phyloP scores from a whole-genome alignment of 2,329 filamentous ascomycete species.

The Nemania diffusa region DNA sequence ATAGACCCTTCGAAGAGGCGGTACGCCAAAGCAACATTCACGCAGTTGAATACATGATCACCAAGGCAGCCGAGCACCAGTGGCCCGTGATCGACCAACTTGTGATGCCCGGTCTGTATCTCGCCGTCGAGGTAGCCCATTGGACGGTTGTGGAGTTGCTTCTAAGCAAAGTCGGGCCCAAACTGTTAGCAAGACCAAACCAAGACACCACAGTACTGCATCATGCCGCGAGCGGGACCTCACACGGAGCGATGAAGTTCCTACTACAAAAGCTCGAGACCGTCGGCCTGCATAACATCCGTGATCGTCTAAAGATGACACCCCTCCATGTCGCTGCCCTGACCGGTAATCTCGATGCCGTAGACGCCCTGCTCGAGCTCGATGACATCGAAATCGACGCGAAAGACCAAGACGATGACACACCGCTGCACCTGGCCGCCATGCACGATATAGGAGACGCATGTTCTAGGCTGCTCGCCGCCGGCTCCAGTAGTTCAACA shows the following conservation, averaged over 20 bases:
- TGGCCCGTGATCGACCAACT: slow-evolving; percentile 19
- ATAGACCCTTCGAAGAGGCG: slow-evolving; percentile 24
- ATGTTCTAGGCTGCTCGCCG: slow-evolving; percentile 11
- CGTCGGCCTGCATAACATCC: slow-evolving; percentile 11
- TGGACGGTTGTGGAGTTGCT: slow-evolving; percentile 20
- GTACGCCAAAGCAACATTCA: slow-evolving; percentile 25
- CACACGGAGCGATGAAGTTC: slow-evolving; percentile 20
- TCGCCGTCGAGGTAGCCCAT: slow-evolving; percentile 25
- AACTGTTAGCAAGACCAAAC: slow-evolving; percentile 6
- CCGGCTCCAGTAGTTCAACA: not conserved
- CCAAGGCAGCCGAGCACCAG: slow-evolving; percentile 11
- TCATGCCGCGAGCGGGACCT: slow-evolving; percentile 23
- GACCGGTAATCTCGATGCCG: slow-evolving; percentile 19
- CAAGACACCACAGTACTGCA: slow-evolving; percentile 19
- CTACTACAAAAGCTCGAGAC: slow-evolving; percentile 16
- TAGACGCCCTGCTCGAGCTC: slow-evolving; percentile 21
- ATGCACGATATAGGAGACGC: slow-evolving; percentile 19
- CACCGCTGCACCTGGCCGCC: slow-evolving; percentile 22
- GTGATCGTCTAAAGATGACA: slow-evolving; percentile 4
- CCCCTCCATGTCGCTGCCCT: slow-evolving; percentile 22
- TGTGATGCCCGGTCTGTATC: slow-evolving; percentile 20
- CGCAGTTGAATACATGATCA: slow-evolving; percentile 17
- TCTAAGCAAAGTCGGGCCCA: slow-evolving; percentile 17
- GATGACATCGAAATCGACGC: slow-evolving; percentile 15
- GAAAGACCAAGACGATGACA: slow-evolving; percentile 11